Evolutionary conservation across 2,329 filamentous ascomycete genomes (phyloP).

Genomic region (Pyrenochaeta sp.): DNA sequence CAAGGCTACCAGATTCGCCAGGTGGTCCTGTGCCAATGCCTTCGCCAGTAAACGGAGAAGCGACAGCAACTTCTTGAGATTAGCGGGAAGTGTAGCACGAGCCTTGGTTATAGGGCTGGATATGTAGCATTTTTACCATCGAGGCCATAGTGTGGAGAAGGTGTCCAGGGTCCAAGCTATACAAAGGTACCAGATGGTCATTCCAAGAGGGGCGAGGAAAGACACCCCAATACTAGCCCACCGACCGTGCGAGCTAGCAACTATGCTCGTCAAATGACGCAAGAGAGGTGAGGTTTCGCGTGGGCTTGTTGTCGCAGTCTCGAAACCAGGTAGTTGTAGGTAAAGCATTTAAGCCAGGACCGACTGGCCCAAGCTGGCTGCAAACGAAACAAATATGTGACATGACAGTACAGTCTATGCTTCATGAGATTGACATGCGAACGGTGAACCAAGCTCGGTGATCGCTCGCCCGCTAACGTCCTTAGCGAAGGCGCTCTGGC

Average conservation of each 20-base stretch:
- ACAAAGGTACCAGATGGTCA: neutral
- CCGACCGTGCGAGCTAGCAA: neutral
- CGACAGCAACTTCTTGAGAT: constrained; percentile 24
- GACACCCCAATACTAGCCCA: neutral
- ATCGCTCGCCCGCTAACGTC: constrained; percentile 16
- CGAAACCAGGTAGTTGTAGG: neutral
- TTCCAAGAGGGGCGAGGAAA: neutral
- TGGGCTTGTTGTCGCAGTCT: neutral
- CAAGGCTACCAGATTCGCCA: constrained; percentile 74
- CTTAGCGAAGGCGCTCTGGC: constrained; percentile 32
- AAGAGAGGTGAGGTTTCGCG: neutral
- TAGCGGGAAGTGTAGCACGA: neutral
- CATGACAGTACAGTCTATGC: neutral
- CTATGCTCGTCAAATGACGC: neutral
- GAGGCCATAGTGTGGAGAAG: neutral
- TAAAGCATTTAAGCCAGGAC: neutral
- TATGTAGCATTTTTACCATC: neutral
- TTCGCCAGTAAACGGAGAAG: constrained; percentile 34
- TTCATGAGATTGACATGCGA: neutral
- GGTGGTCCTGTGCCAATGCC: constrained; percentile 75
- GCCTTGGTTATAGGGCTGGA: neutral
- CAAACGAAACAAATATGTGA: neutral
- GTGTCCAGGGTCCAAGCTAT: neutral
- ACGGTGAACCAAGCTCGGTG: constrained; percentile 5
- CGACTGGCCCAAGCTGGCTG: neutral